phyloP scores from a whole-genome alignment of 805 yeast species.

The Cyberlindnera meyerae region DNA sequence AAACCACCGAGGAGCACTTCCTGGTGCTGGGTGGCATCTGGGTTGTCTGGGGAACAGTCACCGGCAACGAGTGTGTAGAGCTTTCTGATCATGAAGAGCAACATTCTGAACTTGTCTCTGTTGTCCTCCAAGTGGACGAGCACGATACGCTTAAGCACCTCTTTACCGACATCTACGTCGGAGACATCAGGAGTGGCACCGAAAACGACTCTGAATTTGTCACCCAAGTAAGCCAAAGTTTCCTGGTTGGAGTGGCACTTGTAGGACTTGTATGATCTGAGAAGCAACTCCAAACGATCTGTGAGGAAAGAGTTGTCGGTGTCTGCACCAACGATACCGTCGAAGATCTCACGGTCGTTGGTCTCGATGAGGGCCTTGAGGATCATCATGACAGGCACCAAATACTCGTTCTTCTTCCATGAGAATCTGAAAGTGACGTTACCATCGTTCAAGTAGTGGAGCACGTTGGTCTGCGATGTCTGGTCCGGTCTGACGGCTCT shows the following conservation, averaged over 20 bases:
- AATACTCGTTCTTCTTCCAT: conserved; percentile 94
- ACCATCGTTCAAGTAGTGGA: conserved; percentile 93
- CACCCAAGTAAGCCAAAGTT: conserved; percentile 92
- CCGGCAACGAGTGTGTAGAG: conserved; percentile 93
- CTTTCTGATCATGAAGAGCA: conserved; percentile 92
- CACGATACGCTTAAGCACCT: conserved; percentile 77
- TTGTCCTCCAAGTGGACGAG: conserved; percentile 77
- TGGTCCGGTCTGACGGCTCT: conserved; percentile 95
- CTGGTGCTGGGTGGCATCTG: conserved; percentile 99
- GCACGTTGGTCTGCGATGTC: conserved; percentile 95
- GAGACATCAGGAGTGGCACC: conserved; percentile 83
- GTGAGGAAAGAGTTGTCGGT: conserved; percentile 86
- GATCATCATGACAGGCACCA: conserved; percentile 90
- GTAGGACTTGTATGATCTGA: conserved; percentile 84
- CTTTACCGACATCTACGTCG: conserved; percentile 87
- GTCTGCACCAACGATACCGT: conserved; percentile 92
- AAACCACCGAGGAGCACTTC: conserved; percentile 94
- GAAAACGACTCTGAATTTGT: conserved; percentile 90
- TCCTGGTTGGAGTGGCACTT: conserved; percentile 74
- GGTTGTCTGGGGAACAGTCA: conserved; percentile 94
- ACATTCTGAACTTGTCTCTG: conserved; percentile 78
- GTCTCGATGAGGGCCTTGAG: conserved; percentile 87
- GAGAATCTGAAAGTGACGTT: conserved; percentile 94
- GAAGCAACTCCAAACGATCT: conserved; percentile 91
- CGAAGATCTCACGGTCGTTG: conserved; percentile 91